Conservation (phyloP, 2,329 filamentous ascomycete genomes). For the Diaporthe longicolla region DNA sequence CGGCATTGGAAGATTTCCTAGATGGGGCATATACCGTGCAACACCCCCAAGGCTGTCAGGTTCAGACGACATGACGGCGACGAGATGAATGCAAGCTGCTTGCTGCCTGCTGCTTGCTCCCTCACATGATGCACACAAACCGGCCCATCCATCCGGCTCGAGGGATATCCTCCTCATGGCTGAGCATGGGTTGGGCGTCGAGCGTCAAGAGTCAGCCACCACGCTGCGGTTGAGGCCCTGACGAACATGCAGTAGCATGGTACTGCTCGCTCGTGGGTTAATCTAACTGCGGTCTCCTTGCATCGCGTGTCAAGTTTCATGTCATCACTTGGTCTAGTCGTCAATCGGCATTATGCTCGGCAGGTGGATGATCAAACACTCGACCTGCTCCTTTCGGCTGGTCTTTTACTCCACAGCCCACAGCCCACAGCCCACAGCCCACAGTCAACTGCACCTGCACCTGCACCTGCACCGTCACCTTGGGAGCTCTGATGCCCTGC, state of each 20-base stretch:
- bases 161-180: background rate
- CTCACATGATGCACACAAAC: conserved; percentile 14
- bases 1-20: background rate
- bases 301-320: conserved; percentile 43
- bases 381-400: conserved; percentile 37
- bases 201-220: conserved; percentile 25
- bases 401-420: conserved; percentile 32
- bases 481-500: conserved; percentile 20
- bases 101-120: background rate
- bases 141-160: conserved; percentile 27
- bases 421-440: too few species aligned
- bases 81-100: conserved; percentile 11
- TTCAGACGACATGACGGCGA: conserved; percentile 26
- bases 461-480: background rate
- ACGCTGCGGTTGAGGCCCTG: conserved; percentile 21
- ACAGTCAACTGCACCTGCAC: conserved; percentile 3
- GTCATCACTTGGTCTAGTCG: conserved; percentile 25
- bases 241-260: conserved; percentile 18
- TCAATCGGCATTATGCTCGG: conserved; percentile 41
- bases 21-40: background rate
- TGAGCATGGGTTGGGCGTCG: conserved; percentile 15
- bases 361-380: conserved; percentile 41
- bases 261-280: conserved; percentile 13
- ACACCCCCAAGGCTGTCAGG: background rate
- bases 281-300: conserved; percentile 31